These are phyloP conservation scores for Gynochthodes officinalis DNA, from an alignment of 257 asterid species.

Conservation along the genomic window DNA sequence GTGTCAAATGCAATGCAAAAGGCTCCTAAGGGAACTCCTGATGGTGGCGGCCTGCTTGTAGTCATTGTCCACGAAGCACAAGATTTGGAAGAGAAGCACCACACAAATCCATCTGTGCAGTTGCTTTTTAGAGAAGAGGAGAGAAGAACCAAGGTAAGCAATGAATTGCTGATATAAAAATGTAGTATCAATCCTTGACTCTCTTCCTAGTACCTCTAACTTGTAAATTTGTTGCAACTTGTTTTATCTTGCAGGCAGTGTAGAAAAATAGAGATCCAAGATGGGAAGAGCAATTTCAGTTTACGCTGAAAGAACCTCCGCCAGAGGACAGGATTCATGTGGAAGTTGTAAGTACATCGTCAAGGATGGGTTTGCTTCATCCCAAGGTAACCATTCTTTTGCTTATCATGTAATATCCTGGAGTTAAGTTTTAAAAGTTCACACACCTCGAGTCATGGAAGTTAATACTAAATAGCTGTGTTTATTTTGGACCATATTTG, in stretches of 20 bases:
- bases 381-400: conserved; percentile 60
- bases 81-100: conserved; percentile 93
- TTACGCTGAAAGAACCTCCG: conserved; percentile 85
- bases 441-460: too few species aligned
- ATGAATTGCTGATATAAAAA: background rate
- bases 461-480: too few species aligned
- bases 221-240: background rate
- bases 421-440: too few species aligned
- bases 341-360: conserved; percentile 80
- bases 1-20: conserved; percentile 52
- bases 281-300: conserved; percentile 94
- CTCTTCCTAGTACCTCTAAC: background rate
- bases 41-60: conserved; percentile 86
- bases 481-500: too few species aligned
- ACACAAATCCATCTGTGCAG: conserved; percentile 79
- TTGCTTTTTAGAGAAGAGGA: conserved; percentile 82
- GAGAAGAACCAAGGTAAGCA: conserved; percentile 69
- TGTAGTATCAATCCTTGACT: background rate
- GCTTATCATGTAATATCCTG: too few species aligned
- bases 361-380: conserved; percentile 68
- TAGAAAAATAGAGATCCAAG: conserved; percentile 93
- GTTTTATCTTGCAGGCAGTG: conserved; percentile 40
- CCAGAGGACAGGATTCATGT: conserved; percentile 77
- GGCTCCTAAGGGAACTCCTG: conserved; percentile 97
- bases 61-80: conserved; percentile 89